Percentiles rank a stretch among this genome's conserved stretches.
Conservation (phyloP, 352 stramenopile species). For the Pythium chondricola region DNA sequence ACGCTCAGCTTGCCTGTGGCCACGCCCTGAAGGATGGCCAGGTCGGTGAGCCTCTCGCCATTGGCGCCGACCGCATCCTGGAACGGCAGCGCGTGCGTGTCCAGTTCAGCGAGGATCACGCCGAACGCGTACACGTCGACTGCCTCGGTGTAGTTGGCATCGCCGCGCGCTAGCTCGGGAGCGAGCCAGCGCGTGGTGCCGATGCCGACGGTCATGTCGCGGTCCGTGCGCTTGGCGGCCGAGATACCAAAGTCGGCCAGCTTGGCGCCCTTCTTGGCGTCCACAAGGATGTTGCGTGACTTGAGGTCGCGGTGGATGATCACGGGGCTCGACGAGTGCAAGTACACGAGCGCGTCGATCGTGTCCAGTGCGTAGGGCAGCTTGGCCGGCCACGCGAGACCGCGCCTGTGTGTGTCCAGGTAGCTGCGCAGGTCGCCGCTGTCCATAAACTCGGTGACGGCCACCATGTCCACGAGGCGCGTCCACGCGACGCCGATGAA, state of each 20-base stretch:
- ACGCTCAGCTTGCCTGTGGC: conserved; percentile 35
- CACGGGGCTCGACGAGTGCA: conserved; percentile 52
- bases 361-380: conserved; percentile 52
- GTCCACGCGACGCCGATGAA: conserved; percentile 77
- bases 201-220: conserved; percentile 58
- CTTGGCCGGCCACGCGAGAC: conserved; percentile 33
- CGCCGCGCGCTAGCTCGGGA: conserved; percentile 53
- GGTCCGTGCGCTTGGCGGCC: conserved; percentile 36
- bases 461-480: conserved; percentile 56
- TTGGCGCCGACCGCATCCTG: conserved; percentile 22
- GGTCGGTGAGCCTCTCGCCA: conserved; percentile 46
- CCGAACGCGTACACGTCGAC: conserved; percentile 68
- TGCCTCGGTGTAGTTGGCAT: conserved; percentile 54
- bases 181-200: conserved; percentile 60
- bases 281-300: conserved; percentile 63
- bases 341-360: conserved; percentile 62
- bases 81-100: conserved; percentile 67
- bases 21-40: conserved; percentile 50
- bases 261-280: conserved; percentile 56
- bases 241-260: conserved; percentile 66
- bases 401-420: conserved; percentile 26
- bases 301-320: conserved; percentile 75
- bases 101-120: conserved; percentile 59
- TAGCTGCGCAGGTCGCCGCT: conserved; percentile 49
- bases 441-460: conserved; percentile 69